A percentile compares a stretch with the other conserved stretches of the same genome.
Evolutionary conservation across 2,329 filamentous ascomycete species (phyloP).

Genomic region (Juglanconis sp.): DNA sequence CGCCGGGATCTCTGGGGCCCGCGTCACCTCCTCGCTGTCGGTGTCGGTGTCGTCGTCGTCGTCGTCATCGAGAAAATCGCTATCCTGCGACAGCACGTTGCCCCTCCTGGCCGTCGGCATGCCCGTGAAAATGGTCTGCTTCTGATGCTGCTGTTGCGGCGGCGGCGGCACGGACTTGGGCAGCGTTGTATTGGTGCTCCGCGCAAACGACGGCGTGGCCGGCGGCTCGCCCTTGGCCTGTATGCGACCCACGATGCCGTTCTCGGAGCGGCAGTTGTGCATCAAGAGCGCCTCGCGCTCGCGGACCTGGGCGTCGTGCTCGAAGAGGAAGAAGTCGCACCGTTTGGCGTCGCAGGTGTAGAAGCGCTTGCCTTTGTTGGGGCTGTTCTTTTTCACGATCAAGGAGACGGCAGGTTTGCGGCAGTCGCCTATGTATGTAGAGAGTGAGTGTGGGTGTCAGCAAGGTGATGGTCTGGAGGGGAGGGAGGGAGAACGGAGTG

Average conservation of each 20-base stretch:
- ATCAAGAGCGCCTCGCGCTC: conserved; percentile 23
- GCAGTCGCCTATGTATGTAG: conserved; percentile 36
- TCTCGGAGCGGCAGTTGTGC: conserved; percentile 18
- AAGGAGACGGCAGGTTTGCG: conserved; percentile 33
- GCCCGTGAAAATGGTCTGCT: conserved; percentile 5
- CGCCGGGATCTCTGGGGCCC: neutral
- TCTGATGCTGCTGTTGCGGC: neutral
- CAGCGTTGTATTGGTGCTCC: neutral
- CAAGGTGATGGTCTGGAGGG: neutral
- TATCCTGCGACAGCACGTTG: neutral
- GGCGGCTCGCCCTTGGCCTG: conserved; percentile 12
- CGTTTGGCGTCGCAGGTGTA: conserved; percentile 35
- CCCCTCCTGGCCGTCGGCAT: neutral
- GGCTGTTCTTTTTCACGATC: conserved; percentile 35
- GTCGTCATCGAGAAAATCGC: neutral
- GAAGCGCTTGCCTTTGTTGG: conserved; percentile 41
- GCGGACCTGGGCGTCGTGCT: conserved; percentile 33
- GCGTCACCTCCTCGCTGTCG: conserved; percentile 4
- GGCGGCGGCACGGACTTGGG: neutral
- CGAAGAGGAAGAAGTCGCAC: conserved; percentile 45
- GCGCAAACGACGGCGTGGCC: neutral
- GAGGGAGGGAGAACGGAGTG: neutral
- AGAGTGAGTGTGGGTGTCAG: neutral
- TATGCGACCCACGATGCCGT: conserved; percentile 12
- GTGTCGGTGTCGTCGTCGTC: neutral